These are phyloP conservation scores for Neopestalotiopsis clavispora DNA, from an alignment of 2,329 filamentous ascomycete genomes.

Conservation along the genomic window DNA sequence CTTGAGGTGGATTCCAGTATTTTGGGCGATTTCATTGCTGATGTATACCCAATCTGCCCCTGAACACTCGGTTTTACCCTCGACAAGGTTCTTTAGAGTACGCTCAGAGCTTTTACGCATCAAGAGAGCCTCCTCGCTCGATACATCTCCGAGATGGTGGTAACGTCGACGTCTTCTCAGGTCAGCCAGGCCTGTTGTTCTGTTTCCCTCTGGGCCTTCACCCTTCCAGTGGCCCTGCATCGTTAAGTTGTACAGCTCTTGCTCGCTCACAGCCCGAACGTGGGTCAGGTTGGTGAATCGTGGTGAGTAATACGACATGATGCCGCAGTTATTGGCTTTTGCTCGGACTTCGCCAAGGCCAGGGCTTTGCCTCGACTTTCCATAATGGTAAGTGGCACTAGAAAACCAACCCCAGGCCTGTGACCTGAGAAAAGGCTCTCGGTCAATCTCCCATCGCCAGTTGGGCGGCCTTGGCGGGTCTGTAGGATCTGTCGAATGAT, in stretches of 20 bases:
- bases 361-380: conserved; percentile 40
- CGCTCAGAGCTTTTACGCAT: conserved; percentile 39
- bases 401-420: conserved; percentile 51
- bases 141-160: conserved; percentile 40
- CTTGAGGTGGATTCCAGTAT: conserved; percentile 39
- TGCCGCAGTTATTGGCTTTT: conserved; percentile 44
- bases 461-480: conserved; percentile 42
- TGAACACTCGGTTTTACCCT: conserved; percentile 34
- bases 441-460: conserved; percentile 33
- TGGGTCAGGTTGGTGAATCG: conserved; percentile 35
- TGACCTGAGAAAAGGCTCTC: conserved; percentile 45
- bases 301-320: conserved; percentile 51
- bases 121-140: conserved; percentile 34
- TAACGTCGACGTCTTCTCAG: conserved; percentile 42
- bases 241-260: conserved; percentile 45
- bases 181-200: conserved; percentile 34
- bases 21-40: conserved; percentile 47
- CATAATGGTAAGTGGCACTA: conserved; percentile 48
- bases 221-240: conserved; percentile 43
- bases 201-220: conserved; percentile 26
- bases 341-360: conserved; percentile 48
- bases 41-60: conserved; percentile 50
- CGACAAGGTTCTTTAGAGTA: conserved; percentile 32
- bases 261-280: conserved; percentile 39
- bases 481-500: conserved; percentile 39